Conservation (phyloP, 2,329 filamentous ascomycete species). For the Colletotrichum sansevieriae region DNA sequence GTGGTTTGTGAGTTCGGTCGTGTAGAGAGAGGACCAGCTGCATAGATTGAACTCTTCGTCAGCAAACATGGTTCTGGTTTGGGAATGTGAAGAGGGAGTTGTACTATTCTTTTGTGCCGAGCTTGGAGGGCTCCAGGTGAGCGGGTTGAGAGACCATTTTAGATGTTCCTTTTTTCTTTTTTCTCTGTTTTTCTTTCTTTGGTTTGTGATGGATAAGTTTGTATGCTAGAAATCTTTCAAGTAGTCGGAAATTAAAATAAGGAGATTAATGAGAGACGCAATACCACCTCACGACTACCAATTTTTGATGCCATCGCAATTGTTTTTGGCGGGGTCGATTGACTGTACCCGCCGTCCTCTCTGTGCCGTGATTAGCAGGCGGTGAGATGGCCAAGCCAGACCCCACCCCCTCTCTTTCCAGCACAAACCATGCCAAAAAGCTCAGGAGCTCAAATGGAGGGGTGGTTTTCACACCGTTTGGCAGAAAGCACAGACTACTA, state of each 20-base stretch:
- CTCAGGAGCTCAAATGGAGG: not conserved
- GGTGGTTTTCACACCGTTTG: not conserved
- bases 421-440: slow-evolving; percentile 6
- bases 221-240: not conserved
- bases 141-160: slow-evolving; percentile 59
- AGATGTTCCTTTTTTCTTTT: not conserved
- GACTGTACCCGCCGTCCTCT: not conserved
- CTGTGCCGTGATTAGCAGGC: slow-evolving; percentile 12
- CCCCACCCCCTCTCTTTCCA: slow-evolving; percentile 1
- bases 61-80: slow-evolving; percentile 13
- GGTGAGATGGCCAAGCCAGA: slow-evolving; percentile 1
- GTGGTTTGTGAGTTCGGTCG: slow-evolving; percentile 78
- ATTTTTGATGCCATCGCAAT: slow-evolving; percentile 33
- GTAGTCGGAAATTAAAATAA: not conserved
- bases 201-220: not conserved
- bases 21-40: slow-evolving; percentile 84
- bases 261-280: not conserved
- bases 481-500: slow-evolving; percentile 2
- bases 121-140: slow-evolving; percentile 79
- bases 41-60: not conserved
- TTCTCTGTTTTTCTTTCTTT: not conserved
- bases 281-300: not conserved
- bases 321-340: slow-evolving; percentile 35
- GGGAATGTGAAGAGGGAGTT: slow-evolving; percentile 48
- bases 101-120: slow-evolving; percentile 94